Conservation (phyloP, 2,329 filamentous ascomycete genomes). For the Ceratocystis eucalypticola region DNA sequence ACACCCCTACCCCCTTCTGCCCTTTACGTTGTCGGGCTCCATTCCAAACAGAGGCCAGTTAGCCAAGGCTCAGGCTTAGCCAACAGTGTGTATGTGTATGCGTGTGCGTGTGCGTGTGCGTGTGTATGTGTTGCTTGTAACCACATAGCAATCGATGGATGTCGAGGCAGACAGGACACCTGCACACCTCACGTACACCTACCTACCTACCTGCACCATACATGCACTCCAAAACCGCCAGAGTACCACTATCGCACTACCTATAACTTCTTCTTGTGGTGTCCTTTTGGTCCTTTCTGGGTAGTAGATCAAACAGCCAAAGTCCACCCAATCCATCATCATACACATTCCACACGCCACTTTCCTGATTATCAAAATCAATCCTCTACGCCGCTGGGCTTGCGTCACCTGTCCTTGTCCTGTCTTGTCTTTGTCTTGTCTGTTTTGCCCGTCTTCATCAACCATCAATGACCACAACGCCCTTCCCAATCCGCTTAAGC, state of each 20-base stretch:
- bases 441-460: background rate
- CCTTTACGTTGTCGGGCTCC: background rate
- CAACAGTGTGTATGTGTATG: background rate
- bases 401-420: background rate
- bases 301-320: background rate
- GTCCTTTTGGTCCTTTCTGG: no score
- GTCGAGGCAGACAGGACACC: background rate
- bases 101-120: no score
- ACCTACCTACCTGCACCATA: background rate
- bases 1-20: background rate
- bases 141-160: background rate
- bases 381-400: background rate
- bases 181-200: background rate
- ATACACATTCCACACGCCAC: background rate
- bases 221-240: background rate
- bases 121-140: background rate
- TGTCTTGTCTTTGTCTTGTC: background rate
- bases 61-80: background rate
- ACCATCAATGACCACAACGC: background rate
- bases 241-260: background rate
- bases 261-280: background rate
- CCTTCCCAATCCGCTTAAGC: background rate
- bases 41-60: background rate
- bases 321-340: background rate
- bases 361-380: background rate